Percentiles rank a stretch among this genome's conserved stretches.
Conservation (phyloP, 768 basidiomycete species). For the Agaricus sinodeliciosus region DNA sequence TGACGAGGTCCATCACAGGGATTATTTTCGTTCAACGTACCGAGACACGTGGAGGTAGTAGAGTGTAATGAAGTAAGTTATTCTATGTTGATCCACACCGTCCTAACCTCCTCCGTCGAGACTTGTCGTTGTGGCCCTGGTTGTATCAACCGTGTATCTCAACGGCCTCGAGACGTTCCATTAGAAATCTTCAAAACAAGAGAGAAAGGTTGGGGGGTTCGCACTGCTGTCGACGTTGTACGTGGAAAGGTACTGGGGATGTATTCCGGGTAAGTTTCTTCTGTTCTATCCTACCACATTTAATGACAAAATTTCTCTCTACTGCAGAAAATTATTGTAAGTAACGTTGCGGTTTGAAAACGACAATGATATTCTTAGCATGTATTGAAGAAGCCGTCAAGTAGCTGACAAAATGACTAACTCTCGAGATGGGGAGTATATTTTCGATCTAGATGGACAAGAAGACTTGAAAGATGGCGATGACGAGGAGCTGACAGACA, state of each 20-base stretch:
- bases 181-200: conserved; percentile 64
- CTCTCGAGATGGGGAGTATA: conserved; percentile 33
- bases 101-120: conserved; percentile 17
- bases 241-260: conserved; percentile 59
- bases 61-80: conserved; percentile 57
- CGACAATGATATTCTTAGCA: background rate
- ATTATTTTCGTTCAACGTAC: conserved; percentile 37
- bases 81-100: background rate
- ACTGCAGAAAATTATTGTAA: conserved; percentile 6
- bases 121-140: conserved; percentile 34
- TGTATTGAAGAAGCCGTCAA: conserved; percentile 30
- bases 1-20: conserved; percentile 28
- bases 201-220: conserved; percentile 59
- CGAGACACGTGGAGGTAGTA: conserved; percentile 43
- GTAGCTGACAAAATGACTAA: conserved; percentile 30
- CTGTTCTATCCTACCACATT: background rate
- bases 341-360: background rate
- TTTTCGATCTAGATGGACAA: conserved; percentile 61
- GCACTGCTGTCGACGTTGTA: conserved; percentile 33
- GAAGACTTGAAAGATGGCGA: conserved; percentile 26
- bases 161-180: conserved; percentile 46
- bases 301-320: background rate
- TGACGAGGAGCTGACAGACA: conserved; percentile 23
- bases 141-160: conserved; percentile 59
- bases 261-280: conserved; percentile 52